Evolutionary conservation across 2,329 filamentous ascomycete genomes (phyloP).

Genomic region (Neonectria magnoliae): DNA sequence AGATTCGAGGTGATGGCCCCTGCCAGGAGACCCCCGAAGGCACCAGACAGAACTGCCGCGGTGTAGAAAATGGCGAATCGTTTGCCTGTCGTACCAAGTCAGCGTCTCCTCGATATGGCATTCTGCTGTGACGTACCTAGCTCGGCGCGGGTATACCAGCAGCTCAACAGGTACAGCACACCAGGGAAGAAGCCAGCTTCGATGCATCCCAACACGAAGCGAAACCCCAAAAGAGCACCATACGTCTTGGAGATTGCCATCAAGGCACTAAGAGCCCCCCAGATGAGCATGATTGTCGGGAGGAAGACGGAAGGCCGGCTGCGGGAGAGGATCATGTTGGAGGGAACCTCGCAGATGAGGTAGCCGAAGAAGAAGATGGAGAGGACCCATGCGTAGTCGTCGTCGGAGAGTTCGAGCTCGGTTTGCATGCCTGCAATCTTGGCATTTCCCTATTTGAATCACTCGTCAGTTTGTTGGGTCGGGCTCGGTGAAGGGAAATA

Average conservation of each 20-base stretch:
- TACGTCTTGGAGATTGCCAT: conserved; percentile 62
- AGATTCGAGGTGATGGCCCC: conserved; percentile 28
- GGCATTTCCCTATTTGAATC: conserved; percentile 16
- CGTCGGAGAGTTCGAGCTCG: conserved; percentile 10
- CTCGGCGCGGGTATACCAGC: conserved; percentile 60
- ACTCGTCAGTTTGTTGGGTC: background rate
- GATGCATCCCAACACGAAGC: conserved; percentile 60
- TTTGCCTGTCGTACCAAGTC: conserved; percentile 15
- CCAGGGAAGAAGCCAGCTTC: conserved; percentile 64
- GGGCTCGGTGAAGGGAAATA: fast-evolving
- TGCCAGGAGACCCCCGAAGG: conserved; percentile 28
- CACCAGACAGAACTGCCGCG: conserved; percentile 23
- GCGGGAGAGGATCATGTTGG: conserved; percentile 61
- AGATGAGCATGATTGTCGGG: conserved; percentile 60
- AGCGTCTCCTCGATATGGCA: background rate
- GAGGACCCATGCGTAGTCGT: conserved; percentile 12
- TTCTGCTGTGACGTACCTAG: conserved; percentile 12
- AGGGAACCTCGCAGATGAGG: conserved; percentile 63
- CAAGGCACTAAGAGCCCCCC: conserved; percentile 52
- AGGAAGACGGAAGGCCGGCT: conserved; percentile 60
- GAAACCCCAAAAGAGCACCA: conserved; percentile 55
- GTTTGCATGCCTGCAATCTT: conserved; percentile 19
- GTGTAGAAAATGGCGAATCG: conserved; percentile 33
- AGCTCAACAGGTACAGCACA: conserved; percentile 62
- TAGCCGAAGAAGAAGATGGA: conserved; percentile 61